phyloP scores from a whole-genome alignment of 176 grass and related monocot genomes.

The Carex pumila region DNA sequence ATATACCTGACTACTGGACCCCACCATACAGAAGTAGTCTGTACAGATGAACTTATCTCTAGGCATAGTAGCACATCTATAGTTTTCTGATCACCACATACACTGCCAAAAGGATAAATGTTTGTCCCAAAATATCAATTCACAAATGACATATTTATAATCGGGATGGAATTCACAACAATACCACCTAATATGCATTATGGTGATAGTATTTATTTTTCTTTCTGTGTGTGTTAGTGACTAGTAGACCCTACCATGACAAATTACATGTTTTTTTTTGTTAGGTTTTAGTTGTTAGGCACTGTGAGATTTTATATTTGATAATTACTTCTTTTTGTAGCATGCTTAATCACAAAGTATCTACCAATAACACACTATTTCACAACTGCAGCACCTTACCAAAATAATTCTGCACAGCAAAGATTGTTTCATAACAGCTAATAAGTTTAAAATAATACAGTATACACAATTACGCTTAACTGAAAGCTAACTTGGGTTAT shows the following conservation, averaged over 20 bases:
- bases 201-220: neutral
- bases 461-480: neutral
- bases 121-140: neutral
- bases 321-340: constrained; percentile 7
- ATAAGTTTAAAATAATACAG: neutral
- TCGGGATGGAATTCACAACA: neutral
- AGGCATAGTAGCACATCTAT: neutral
- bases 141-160: neutral
- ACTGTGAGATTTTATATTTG: neutral
- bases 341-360: neutral
- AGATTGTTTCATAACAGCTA: neutral
- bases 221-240: neutral
- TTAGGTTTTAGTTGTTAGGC: neutral
- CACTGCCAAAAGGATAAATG: neutral
- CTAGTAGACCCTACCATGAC: neutral
- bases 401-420: neutral
- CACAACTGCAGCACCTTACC: neutral
- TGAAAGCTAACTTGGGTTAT: neutral
- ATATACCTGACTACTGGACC: constrained; percentile 61
- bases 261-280: neutral
- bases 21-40: constrained; percentile 62
- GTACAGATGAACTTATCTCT: constrained; percentile 39
- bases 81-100: neutral
- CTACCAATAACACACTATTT: neutral
- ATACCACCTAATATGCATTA: neutral